Evolutionary conservation across 2,329 filamentous ascomycete species (phyloP).

Genomic region (Aspergillus sp.): DNA sequence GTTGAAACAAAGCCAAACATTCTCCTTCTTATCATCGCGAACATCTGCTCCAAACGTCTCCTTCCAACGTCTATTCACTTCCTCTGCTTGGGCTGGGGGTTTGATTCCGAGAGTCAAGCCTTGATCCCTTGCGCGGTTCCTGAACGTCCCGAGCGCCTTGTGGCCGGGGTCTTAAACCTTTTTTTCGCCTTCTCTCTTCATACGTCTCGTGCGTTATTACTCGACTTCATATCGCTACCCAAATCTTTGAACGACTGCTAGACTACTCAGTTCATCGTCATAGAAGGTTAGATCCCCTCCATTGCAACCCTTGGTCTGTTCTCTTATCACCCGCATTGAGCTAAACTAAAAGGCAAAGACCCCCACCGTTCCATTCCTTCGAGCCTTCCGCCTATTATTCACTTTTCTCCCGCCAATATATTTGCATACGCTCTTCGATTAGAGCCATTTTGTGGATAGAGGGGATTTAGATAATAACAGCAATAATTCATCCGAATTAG

Average conservation of each 20-base stretch:
- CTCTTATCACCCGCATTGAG: conserved; percentile 10
- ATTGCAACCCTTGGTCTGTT: neutral
- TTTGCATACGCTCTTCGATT: no score
- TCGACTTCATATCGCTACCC: neutral
- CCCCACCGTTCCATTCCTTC: conserved; percentile 8
- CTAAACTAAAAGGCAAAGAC: conserved; percentile 5
- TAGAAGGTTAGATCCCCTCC: neutral
- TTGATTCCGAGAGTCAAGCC: neutral
- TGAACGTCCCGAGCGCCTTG: conserved; percentile 4
- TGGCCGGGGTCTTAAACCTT: neutral
- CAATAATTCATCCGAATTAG: no score
- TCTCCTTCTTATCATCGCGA: neutral
- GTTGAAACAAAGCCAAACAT: no score
- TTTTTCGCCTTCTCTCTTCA: neutral
- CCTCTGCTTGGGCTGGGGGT: no score
- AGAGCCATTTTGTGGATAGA: no score
- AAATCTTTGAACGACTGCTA: neutral
- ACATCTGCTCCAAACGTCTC: neutral
- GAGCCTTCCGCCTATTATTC: conserved; percentile 1
- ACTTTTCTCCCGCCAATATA: conserved; percentile 3
- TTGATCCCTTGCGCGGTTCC: neutral
- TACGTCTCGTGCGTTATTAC: neutral
- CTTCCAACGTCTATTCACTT: neutral
- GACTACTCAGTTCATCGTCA: no score
- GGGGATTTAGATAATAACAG: no score